phyloP scores from a whole-genome alignment of 2,329 filamentous ascomycete species.

The Fusarium sp. region DNA sequence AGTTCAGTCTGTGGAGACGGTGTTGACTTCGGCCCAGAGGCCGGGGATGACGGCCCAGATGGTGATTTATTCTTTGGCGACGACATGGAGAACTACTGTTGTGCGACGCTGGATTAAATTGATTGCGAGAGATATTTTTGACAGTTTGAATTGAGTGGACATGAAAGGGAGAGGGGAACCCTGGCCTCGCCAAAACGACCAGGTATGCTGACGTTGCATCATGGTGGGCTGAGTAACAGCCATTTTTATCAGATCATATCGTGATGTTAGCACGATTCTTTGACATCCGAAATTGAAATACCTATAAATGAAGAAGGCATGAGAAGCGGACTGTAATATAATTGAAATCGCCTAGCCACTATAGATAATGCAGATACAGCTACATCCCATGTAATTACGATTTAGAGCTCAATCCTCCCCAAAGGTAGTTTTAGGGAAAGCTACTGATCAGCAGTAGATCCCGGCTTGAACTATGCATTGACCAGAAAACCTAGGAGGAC shows the following conservation, averaged over 20 bases:
- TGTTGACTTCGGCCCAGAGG: neutral
- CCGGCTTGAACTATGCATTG: too few species aligned
- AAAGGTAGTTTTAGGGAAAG: too few species aligned
- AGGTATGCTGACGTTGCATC: neutral
- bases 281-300: fast-evolving
- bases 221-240: neutral
- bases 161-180: neutral
- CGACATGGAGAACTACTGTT: neutral
- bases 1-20: neutral
- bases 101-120: too few species aligned
- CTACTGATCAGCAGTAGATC: fast-evolving
- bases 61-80: neutral
- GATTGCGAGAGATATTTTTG: neutral
- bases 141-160: neutral
- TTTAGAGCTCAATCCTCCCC: too few species aligned
- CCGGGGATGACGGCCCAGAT: neutral
- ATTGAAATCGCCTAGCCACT: neutral
- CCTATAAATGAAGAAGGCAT: fast-evolving
- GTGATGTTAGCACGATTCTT: neutral
- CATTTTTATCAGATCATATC: neutral
- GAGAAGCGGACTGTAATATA: fast-evolving
- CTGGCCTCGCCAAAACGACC: neutral
- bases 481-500: fast-evolving
- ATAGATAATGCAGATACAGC: neutral
- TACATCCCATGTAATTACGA: neutral